These are phyloP conservation scores for Isoetes engelmannii DNA, from an alignment of 83 land plant genomes.

Conservation along the genomic window DNA sequence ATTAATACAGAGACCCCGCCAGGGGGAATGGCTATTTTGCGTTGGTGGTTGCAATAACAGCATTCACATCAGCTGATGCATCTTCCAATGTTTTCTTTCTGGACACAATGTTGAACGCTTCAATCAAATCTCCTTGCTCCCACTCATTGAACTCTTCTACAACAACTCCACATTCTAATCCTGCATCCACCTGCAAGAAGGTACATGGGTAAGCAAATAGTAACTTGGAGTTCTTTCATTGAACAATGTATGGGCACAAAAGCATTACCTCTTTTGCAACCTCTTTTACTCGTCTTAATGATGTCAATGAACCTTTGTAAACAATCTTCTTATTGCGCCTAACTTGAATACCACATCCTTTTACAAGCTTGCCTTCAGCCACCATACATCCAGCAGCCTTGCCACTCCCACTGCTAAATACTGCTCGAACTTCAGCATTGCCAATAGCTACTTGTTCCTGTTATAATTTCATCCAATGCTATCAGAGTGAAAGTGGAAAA, in stretches of 20 bases:
- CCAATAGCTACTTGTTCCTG: slow-evolving; percentile 93
- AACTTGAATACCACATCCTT: slow-evolving; percentile 73
- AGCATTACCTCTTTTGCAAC: slow-evolving; percentile 78
- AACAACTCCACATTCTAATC: slow-evolving; percentile 91
- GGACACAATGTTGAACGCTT: slow-evolving; percentile 63
- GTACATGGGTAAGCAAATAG: slow-evolving; percentile 9
- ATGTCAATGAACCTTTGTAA: slow-evolving; percentile 53
- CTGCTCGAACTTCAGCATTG: slow-evolving; percentile 79
- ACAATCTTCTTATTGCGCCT: slow-evolving; percentile 49
- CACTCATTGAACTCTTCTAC: slow-evolving; percentile 58
- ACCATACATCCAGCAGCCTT: slow-evolving; percentile 97
- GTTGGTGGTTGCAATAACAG: slow-evolving; percentile 26
- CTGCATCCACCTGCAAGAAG: slow-evolving; percentile 60
- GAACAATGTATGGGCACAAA: not conserved
- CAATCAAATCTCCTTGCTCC: slow-evolving; percentile 74
- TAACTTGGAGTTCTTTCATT: not conserved
- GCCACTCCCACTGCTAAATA: slow-evolving; percentile 92
- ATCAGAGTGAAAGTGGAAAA: not conserved
- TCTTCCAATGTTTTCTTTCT: slow-evolving; percentile 89
- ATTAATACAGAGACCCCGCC: too few species aligned
- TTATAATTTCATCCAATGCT: not conserved
- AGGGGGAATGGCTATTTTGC: too few species aligned
- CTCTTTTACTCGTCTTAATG: slow-evolving; percentile 87
- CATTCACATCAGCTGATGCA: slow-evolving; percentile 73
- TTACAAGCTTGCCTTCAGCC: slow-evolving; percentile 73